Evolutionary conservation across 257 asterid genomes (phyloP).

Genomic region (Fraxinus pennsylvanica): DNA sequence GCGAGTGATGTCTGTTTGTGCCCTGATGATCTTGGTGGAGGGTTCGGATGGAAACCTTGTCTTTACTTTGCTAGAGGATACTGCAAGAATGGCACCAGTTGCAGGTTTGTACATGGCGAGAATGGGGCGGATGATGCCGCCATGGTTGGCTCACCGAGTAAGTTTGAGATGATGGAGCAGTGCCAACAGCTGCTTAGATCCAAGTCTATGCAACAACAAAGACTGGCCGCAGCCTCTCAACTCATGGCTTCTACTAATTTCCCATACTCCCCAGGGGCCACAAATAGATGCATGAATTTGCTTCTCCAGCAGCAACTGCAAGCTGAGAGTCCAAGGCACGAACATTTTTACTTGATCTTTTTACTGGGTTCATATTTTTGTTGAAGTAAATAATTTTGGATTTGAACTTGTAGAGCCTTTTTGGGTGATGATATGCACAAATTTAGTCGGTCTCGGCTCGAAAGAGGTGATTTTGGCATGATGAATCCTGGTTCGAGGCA

Average conservation of each 20-base stretch:
- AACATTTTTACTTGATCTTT: background rate
- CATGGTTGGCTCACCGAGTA: conserved; percentile 49
- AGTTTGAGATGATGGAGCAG: conserved; percentile 64
- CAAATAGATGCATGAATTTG: conserved; percentile 53
- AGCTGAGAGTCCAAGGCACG: conserved; percentile 60
- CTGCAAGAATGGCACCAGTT: conserved; percentile 66
- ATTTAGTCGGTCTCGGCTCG: conserved; percentile 42
- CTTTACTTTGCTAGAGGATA: conserved; percentile 70
- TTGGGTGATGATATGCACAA: conserved; percentile 49
- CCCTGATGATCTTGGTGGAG: conserved; percentile 45
- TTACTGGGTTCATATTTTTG: background rate
- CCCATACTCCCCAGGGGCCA: conserved; percentile 41
- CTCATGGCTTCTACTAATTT: conserved; percentile 43
- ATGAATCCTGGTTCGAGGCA: conserved; percentile 63
- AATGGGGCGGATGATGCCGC: conserved; percentile 37
- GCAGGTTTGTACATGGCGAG: conserved; percentile 66
- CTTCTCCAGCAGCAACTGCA: conserved; percentile 53
- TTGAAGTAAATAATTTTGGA: background rate
- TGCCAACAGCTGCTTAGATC: conserved; percentile 53
- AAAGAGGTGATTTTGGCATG: conserved; percentile 49
- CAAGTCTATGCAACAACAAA: conserved; percentile 52
- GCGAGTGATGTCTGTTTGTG: conserved; percentile 56
- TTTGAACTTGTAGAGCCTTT: conserved; percentile 35
- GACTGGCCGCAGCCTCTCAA: conserved; percentile 31
- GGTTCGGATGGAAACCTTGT: conserved; percentile 71